phyloP scores from a whole-genome alignment of 2,329 filamentous ascomycete genomes.

The Pestalotiopsis sp. region DNA sequence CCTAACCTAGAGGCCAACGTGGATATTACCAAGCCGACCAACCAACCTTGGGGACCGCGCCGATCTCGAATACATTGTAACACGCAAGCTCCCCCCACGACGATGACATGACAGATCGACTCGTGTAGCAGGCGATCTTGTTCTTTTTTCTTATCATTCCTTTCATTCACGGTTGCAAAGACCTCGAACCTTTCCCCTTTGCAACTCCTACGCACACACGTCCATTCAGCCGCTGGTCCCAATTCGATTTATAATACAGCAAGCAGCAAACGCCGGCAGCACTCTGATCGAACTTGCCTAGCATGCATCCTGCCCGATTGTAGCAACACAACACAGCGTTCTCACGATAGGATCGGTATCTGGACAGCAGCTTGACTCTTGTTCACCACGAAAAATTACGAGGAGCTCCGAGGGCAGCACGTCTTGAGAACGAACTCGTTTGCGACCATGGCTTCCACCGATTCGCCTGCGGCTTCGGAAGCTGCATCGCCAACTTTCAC shows the following conservation, averaged over 20 bases:
- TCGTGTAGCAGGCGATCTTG: background rate
- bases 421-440: background rate
- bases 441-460: constrained; percentile 40
- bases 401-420: background rate
- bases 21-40: constrained; percentile 14
- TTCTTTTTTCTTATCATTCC: constrained; percentile 4
- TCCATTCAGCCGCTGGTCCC: background rate
- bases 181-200: background rate
- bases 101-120: constrained; percentile 21
- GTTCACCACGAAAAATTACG: background rate
- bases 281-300: background rate
- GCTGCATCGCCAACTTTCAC: constrained; percentile 45
- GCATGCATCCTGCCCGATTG: background rate
- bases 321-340: background rate
- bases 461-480: constrained; percentile 25
- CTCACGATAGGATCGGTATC: background rate
- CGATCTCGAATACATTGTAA: constrained; percentile 3
- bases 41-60: background rate
- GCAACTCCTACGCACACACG: background rate
- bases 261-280: background rate
- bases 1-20: constrained; percentile 17
- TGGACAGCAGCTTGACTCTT: background rate
- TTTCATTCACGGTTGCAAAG: background rate
- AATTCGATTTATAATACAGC: background rate
- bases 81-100: constrained; percentile 10